Evolutionary conservation across 1,284 basidiomycete species (phyloP).

Genomic region (Cutaneotrichosporon sp.): DNA sequence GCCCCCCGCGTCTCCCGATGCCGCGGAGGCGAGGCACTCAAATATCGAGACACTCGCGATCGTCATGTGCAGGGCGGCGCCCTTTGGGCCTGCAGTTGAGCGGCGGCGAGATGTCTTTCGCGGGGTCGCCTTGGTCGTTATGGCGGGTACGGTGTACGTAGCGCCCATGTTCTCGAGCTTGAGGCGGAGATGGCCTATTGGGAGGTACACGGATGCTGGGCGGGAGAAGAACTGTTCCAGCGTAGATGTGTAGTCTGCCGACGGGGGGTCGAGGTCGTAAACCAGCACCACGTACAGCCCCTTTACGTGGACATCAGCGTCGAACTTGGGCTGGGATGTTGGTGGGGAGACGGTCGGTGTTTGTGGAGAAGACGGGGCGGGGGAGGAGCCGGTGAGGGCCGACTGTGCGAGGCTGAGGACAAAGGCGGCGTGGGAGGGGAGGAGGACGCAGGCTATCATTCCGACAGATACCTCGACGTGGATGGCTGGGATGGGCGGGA

Average conservation of each 20-base stretch:
- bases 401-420: constrained; percentile 25
- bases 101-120: constrained; percentile 4
- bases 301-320: constrained; percentile 26
- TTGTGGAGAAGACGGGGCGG: neutral
- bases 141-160: constrained; percentile 18
- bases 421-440: constrained; percentile 26
- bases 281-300: constrained; percentile 26
- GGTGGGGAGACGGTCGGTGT: neutral
- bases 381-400: neutral
- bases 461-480: constrained; percentile 26
- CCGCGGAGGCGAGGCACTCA: constrained; percentile 40
- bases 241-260: neutral
- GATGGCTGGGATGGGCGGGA: constrained; percentile 16
- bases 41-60: constrained; percentile 33
- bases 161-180: constrained; percentile 30
- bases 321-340: constrained; percentile 16
- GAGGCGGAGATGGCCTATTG: constrained; percentile 40
- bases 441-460: constrained; percentile 25
- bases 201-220: constrained; percentile 30
- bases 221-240: constrained; percentile 30
- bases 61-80: constrained; percentile 19
- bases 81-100: constrained; percentile 6
- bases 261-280: constrained; percentile 27
- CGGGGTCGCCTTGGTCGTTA: neutral
- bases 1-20: constrained; percentile 13